Base-by-base conservation (phyloP, 768 basidiomycete genomes). In the Roridomyces roridus region DNA sequence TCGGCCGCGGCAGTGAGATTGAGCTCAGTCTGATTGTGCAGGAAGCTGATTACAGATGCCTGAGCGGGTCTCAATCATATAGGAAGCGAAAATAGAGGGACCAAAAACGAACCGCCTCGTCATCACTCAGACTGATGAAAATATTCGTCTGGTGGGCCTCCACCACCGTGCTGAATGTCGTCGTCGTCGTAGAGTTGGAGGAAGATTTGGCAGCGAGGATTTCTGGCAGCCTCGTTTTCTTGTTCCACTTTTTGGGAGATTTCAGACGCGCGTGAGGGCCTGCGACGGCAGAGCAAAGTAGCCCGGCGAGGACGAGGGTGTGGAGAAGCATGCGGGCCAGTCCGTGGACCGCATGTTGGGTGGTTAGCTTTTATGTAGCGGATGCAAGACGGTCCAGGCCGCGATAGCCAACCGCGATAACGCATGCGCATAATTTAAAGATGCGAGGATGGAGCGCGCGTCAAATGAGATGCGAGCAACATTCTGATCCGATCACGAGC, bases 41-140 rank as follows among this genome's bases (percentile, higher is more conserved):
- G 52, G 24, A 66, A 66, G 39, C 56, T 49, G 46, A 66, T 63
- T 24, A 66, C 59, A 25, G 61, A 46, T 3, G 57, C 61, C 61
- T 63, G 6, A 10, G 3, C 11, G 9, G 12, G 18, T 39, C 15
- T 42, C 18, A 5, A 39, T 24, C 25, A 11, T 40, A 42, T 37
- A 18, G 23, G 8, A 20, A 28, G 2, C 26, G 10, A 26, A 29
- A 55, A 46, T 29, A 25, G 23, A 14, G 26, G 24, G 24, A 46
- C 29, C 26, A 40, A n/a, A 46, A 42, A 53, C 61, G 23, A 6
- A 59, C 61, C 20, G 61, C 61, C 45, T 63, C 61, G n/a, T 63
- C 61, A 26, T 63, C 31, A 14, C 53, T 59, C 11, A 63, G 50
- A 37, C 57, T 59, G 28, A 45, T 51, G 35, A 63, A 63, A 31